Evolutionary conservation across 441 rosid genomes (phyloP).

Genomic region (Croton laevigatus): DNA sequence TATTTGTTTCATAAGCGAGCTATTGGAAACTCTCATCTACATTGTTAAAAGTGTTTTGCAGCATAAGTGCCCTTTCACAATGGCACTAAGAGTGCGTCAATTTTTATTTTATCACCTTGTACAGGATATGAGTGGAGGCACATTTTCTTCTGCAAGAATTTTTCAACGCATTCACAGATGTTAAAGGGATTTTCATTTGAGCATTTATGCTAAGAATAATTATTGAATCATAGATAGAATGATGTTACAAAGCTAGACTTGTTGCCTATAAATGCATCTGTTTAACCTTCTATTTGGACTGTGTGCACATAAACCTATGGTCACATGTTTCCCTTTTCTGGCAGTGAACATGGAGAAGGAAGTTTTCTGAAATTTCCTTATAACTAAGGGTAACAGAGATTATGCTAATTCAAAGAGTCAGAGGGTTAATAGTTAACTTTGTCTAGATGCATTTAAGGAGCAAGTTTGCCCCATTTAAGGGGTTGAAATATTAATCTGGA

Average conservation of each 20-base stretch:
- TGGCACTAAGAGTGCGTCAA: background rate
- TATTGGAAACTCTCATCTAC: slow-evolving; percentile 1
- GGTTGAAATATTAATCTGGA: too few species aligned
- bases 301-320: background rate
- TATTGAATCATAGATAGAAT: background rate
- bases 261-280: background rate
- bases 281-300: background rate
- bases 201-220: background rate
- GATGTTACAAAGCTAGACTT: background rate
- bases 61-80: background rate
- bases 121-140: background rate
- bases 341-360: background rate
- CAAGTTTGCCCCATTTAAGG: too few species aligned
- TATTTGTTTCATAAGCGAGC: background rate
- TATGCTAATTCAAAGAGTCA: too few species aligned
- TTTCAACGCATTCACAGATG: background rate
- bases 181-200: background rate
- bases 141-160: background rate
- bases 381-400: background rate
- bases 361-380: background rate
- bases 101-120: background rate
- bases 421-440: too few species aligned
- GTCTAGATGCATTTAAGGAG: too few species aligned
- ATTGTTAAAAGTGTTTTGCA: background rate
- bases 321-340: background rate